Conservation (phyloP, 2,329 filamentous ascomycete species). For the Aspergillus floridensis region DNA sequence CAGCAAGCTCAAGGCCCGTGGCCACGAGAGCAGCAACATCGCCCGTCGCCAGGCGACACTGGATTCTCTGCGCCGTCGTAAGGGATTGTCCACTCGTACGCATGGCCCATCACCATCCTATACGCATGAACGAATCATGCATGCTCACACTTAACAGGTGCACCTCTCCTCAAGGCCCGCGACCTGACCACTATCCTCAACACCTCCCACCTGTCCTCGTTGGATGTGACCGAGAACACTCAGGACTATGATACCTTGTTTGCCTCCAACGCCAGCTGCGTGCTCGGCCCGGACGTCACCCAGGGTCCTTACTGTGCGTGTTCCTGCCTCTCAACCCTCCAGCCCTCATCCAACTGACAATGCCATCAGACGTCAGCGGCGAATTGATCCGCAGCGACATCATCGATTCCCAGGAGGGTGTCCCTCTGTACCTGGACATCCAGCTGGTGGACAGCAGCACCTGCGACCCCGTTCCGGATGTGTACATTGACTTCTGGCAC, state of each 20-base stretch:
- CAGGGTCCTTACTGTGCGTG: slow-evolving; percentile 51
- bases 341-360: neutral
- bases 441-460: slow-evolving; percentile 41
- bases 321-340: neutral
- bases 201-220: slow-evolving; percentile 40
- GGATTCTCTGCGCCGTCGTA: slow-evolving; percentile 45
- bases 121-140: neutral
- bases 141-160: slow-evolving; percentile 9
- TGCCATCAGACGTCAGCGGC: slow-evolving; percentile 30
- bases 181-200: slow-evolving; percentile 35
- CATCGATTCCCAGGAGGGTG: slow-evolving; percentile 30
- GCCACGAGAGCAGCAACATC: slow-evolving; percentile 46
- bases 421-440: slow-evolving; percentile 43
- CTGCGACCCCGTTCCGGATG: slow-evolving; percentile 40
- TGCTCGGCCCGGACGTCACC: slow-evolving; percentile 52
- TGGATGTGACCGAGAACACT: slow-evolving; percentile 21
- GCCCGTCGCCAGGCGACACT: slow-evolving; percentile 46
- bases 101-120: neutral
- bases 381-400: slow-evolving; percentile 39
- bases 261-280: slow-evolving; percentile 40
- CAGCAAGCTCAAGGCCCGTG: slow-evolving; percentile 48
- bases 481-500: slow-evolving; percentile 42
- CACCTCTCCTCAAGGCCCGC: slow-evolving; percentile 30
- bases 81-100: slow-evolving; percentile 32
- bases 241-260: slow-evolving; percentile 14